These are phyloP conservation scores for Dictyostelium intermedium DNA, from an alignment of 78 protist genomes.

Conservation along the genomic window DNA sequence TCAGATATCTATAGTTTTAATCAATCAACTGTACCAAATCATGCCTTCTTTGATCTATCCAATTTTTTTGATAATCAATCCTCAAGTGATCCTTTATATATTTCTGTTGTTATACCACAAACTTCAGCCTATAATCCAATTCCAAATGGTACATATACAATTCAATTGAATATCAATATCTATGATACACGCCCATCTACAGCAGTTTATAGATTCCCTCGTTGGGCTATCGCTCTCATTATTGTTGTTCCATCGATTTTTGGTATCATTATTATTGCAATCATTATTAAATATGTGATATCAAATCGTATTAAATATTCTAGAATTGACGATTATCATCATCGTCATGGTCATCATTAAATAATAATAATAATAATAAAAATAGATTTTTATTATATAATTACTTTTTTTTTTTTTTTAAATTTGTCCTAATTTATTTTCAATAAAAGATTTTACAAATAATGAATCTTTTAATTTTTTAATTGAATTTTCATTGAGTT, in stretches of 20 bases:
- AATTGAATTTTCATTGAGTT: background rate
- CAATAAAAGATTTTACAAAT: background rate
- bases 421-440: background rate
- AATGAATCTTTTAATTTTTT: background rate
- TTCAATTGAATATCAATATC: too few relatives aligned
- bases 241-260: background rate
- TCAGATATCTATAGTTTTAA: constrained; percentile 21
- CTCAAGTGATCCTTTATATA: background rate
- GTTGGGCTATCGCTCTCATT: background rate
- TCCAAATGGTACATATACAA: background rate
- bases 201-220: background rate
- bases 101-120: background rate
- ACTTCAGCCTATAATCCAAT: background rate
- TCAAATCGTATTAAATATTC: background rate
- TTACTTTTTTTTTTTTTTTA: too few relatives aligned
- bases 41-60: background rate
- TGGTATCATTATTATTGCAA: background rate
- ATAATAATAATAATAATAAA: too few relatives aligned
- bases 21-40: background rate
- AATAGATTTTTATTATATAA: too few relatives aligned
- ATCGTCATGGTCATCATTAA: too few relatives aligned
- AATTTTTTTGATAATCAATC: background rate
- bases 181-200: too few relatives aligned
- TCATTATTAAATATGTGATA: too few relatives aligned
- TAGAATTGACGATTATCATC: background rate